phyloP scores from a whole-genome alignment of 768 basidiomycete species.

The Mycena vulgaris region DNA sequence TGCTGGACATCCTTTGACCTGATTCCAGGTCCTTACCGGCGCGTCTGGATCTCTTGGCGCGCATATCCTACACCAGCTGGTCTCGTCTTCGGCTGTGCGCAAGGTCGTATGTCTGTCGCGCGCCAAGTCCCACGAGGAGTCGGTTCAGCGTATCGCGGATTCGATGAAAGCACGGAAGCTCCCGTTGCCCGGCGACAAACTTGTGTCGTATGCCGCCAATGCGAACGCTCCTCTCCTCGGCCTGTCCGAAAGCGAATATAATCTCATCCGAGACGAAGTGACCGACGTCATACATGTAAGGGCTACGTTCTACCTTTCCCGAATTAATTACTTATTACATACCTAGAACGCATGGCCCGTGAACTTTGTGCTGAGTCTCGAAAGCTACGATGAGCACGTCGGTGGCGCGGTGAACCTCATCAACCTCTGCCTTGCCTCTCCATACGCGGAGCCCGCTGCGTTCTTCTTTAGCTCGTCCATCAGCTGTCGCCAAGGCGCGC shows the following conservation, averaged over 20 bases:
- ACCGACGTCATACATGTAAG: slow-evolving; percentile 65
- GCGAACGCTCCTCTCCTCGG: slow-evolving; percentile 59
- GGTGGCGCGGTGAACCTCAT: slow-evolving; percentile 66
- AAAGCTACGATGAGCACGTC: slow-evolving; percentile 59
- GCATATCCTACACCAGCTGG: slow-evolving; percentile 64
- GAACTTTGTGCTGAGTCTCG: slow-evolving; percentile 64
- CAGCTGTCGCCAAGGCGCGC: slow-evolving; percentile 52
- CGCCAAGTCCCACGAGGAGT: slow-evolving; percentile 61
- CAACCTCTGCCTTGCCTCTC: slow-evolving; percentile 61
- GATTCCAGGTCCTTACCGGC: slow-evolving; percentile 62
- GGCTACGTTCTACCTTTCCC: slow-evolving; percentile 1
- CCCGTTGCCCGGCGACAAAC: slow-evolving; percentile 41
- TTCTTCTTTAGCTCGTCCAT: slow-evolving; percentile 71
- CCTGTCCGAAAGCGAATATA: slow-evolving; percentile 53
- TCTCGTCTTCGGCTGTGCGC: slow-evolving; percentile 52
- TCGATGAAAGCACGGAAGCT: slow-evolving; percentile 59
- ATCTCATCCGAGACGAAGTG: slow-evolving; percentile 48
- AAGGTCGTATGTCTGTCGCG: slow-evolving; percentile 68
- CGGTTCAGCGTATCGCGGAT: slow-evolving; percentile 55
- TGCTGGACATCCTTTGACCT: not conserved
- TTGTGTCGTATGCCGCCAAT: slow-evolving; percentile 61
- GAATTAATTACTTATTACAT: not conserved
- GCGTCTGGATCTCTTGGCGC: slow-evolving; percentile 71
- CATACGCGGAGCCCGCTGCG: slow-evolving; percentile 47
- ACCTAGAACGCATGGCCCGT: slow-evolving; percentile 70